A percentile compares a stretch with the other conserved stretches of the same genome.
Conservation (phyloP, 139 green algal species). For the Diplosphaera chodatii region DNA sequence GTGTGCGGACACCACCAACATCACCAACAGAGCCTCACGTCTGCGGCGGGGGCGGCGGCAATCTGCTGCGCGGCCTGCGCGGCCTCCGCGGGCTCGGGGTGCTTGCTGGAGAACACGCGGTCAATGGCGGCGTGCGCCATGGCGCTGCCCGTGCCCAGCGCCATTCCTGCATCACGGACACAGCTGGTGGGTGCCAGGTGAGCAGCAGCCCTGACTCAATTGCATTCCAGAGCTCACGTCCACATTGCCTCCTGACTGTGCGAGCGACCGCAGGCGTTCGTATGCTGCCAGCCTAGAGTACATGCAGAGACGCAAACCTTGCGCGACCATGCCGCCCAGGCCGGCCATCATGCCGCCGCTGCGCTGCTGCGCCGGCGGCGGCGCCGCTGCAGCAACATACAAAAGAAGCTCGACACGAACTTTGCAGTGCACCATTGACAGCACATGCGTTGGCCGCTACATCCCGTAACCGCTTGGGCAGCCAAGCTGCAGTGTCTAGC, state of each 20-base stretch:
- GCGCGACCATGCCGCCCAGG: slow-evolving; percentile 68
- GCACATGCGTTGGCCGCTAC: too few species aligned
- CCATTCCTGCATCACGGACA: slow-evolving; percentile 48
- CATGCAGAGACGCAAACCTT: slow-evolving; percentile 34
- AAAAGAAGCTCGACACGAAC: too few species aligned
- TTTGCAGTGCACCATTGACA: too few species aligned
- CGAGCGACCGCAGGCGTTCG: too few species aligned
- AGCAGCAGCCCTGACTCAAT: too few species aligned
- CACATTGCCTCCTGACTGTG: too few species aligned
- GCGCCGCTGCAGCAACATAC: slow-evolving; percentile 9
- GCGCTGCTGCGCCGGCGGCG: slow-evolving; percentile 24
- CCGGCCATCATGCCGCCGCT: slow-evolving; percentile 72
- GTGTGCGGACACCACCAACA: too few species aligned
- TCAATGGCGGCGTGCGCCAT: slow-evolving; percentile 84
- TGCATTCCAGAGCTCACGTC: too few species aligned
- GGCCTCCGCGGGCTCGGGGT: slow-evolving; percentile 42
- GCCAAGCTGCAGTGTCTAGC: too few species aligned
- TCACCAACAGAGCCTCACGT: background rate
- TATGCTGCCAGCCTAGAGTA: too few species aligned
- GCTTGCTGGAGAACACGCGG: slow-evolving; percentile 46
- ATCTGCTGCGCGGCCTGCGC: slow-evolving; percentile 23
- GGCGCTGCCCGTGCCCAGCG: slow-evolving; percentile 73
- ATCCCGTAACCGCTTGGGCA: too few species aligned
- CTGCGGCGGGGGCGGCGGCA: background rate
- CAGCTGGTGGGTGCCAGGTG: background rate